These are phyloP conservation scores for Fraxinus dipetala DNA, from an alignment of 305 asterid genomes.

Conservation along the genomic window DNA sequence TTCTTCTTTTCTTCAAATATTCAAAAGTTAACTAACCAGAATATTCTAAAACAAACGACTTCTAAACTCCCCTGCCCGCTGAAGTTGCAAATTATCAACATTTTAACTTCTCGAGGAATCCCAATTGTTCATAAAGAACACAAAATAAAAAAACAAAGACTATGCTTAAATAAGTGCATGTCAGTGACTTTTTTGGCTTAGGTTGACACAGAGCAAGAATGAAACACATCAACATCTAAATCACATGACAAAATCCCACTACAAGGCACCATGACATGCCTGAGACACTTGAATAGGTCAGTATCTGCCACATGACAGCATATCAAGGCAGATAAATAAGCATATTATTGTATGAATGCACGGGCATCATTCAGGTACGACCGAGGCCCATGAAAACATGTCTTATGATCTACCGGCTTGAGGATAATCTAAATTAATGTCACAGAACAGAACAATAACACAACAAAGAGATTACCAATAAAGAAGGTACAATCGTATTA, in stretches of 20 bases:
- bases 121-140: not conserved
- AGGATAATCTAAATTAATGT: not conserved
- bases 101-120: not conserved
- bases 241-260: not conserved
- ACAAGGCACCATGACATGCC: not conserved
- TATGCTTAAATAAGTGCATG: not conserved
- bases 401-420: not conserved
- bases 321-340: not conserved
- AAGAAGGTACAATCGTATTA: not conserved
- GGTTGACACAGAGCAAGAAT: not conserved
- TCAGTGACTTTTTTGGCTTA: not conserved
- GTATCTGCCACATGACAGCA: not conserved
- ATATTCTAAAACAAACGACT: not conserved
- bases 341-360: not conserved
- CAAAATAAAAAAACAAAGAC: not conserved
- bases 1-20: not conserved
- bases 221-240: not conserved
- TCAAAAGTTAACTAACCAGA: not conserved
- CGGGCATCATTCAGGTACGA: not conserved
- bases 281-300: not conserved
- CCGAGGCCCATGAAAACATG: not conserved
- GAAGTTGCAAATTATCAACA: not conserved
- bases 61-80: not conserved
- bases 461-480: not conserved
- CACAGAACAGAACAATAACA: not conserved